These are phyloP conservation scores for Sarcomyxa edulis DNA, from an alignment of 768 basidiomycete species.

Conservation along the genomic window DNA sequence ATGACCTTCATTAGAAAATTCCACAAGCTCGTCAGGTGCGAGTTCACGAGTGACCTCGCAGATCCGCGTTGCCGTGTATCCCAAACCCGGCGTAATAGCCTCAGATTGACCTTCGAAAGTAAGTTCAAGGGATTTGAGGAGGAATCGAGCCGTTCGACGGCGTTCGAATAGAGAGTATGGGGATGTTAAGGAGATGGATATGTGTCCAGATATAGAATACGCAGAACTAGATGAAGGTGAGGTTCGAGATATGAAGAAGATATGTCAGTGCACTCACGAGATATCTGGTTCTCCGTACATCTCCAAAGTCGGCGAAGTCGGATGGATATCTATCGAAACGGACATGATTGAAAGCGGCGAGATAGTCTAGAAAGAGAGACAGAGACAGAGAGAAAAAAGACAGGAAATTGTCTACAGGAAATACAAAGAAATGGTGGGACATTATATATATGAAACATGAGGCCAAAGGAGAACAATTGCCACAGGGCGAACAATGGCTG, in stretches of 20 bases:
- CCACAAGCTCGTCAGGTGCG: conserved; percentile 37
- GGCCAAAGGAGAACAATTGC: too few species aligned
- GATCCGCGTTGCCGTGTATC: conserved; percentile 68
- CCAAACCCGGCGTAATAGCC: conserved; percentile 52
- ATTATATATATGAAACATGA: too few species aligned
- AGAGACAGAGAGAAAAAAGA: background rate
- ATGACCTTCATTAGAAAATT: conserved; percentile 59
- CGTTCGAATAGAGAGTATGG: conserved; percentile 52
- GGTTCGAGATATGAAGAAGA: conserved; percentile 2
- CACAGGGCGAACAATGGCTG: too few species aligned
- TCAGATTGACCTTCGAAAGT: conserved; percentile 88
- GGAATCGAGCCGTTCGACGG: conserved; percentile 41
- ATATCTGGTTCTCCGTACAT: conserved; percentile 68
- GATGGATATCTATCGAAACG: conserved; percentile 58
- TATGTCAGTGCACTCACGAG: conserved; percentile 39
- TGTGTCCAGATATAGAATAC: conserved; percentile 84
- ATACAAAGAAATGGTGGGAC: too few species aligned
- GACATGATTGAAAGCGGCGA: too few species aligned
- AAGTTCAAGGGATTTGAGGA: conserved; percentile 66
- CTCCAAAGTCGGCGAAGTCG: conserved; percentile 46
- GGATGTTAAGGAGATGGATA: conserved; percentile 59
- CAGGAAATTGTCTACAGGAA: too few species aligned
- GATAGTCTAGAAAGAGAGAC: conserved; percentile 13
- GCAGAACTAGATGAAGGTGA: conserved; percentile 49
- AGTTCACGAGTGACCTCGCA: conserved; percentile 65